Base-by-base conservation (phyloP, 495 filamentous ascomycete genomes). In the Hyaloscypha finlandica region DNA sequence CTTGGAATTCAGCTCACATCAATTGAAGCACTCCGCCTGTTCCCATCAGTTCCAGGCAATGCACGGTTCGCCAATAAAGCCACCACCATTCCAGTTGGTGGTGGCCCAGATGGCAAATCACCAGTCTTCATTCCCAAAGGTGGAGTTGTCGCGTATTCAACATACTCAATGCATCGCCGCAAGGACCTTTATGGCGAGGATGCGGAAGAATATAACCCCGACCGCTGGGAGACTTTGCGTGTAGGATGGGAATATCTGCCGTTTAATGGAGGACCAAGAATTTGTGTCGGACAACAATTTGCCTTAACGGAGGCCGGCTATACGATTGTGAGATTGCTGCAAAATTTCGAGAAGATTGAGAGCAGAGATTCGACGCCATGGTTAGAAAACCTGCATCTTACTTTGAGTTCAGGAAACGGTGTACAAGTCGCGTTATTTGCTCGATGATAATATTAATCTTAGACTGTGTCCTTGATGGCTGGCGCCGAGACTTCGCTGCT, bases 241-340 rank as follows among this genome's bases (percentile, higher is more conserved):
- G 39, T 59, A 45, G 39, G 32, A 31, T 67, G 65, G 65, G 77
- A 76, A 35, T 87, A 83, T 68, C 64, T 86, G 6, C 84, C 85
- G 0, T 88, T 88, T 67, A 84, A 82, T 67, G 84, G 85, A 12
- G 84, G 86, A 2, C 82, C 83, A 33, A 81, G 93, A 45, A 93
- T 96, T 63, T 97, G 93, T 77, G 85, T 96, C 71, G 93, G 81
- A 6, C 92, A 90, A 86, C 80, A 86, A 84, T 89, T 80, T 62
- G 91, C 91, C 19, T 83, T 94, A 31, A 92, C 91, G 3, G 91
- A 94, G 80, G 90, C 90, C 42, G 84, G 81, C 19, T 94, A 92
- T 71, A 88, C 89, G 3, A 80, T 91, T 6, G 86, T 89, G 8
- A 76, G 88, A 35, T 74, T 94, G 30, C 80, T 93, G 77, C 92